phyloP scores from a whole-genome alignment of 495 filamentous ascomycete species.

The Hyaloscypha bicolor region DNA sequence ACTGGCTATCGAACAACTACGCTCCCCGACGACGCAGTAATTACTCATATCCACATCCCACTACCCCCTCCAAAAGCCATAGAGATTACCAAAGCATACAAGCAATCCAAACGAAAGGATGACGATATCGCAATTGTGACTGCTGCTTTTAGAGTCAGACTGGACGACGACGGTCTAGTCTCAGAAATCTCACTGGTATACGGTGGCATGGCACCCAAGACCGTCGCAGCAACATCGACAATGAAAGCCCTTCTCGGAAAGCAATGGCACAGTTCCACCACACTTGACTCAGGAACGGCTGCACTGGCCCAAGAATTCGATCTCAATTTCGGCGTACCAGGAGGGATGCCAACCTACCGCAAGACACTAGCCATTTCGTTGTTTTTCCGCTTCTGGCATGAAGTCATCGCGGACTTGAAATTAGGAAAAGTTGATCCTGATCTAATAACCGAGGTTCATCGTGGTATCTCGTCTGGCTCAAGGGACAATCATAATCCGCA shows the following conservation, averaged over 20 bases:
- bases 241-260: constrained; percentile 62
- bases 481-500: constrained; percentile 51
- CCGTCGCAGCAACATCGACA: constrained; percentile 68
- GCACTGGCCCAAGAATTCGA: constrained; percentile 72
- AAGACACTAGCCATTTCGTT: constrained; percentile 73
- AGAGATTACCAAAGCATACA: constrained; percentile 68
- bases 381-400: constrained; percentile 72
- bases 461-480: constrained; percentile 59
- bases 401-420: constrained; percentile 56
- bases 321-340: constrained; percentile 71
- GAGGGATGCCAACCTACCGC: constrained; percentile 78
- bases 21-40: constrained; percentile 39
- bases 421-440: constrained; percentile 46
- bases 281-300: constrained; percentile 71
- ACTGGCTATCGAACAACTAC: constrained; percentile 41
- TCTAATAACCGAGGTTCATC: constrained; percentile 59
- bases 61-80: constrained; percentile 24
- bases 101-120: constrained; percentile 79
- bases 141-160: constrained; percentile 63
- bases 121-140: constrained; percentile 85
- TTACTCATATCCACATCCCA: constrained; percentile 44
- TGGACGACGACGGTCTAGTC: constrained; percentile 57
- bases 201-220: constrained; percentile 76
- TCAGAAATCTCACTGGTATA: constrained; percentile 66
- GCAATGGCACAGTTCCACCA: constrained; percentile 62